These are phyloP conservation scores for Fraxinus platypoda DNA, from an alignment of 305 asterid genomes.

Conservation along the genomic window DNA sequence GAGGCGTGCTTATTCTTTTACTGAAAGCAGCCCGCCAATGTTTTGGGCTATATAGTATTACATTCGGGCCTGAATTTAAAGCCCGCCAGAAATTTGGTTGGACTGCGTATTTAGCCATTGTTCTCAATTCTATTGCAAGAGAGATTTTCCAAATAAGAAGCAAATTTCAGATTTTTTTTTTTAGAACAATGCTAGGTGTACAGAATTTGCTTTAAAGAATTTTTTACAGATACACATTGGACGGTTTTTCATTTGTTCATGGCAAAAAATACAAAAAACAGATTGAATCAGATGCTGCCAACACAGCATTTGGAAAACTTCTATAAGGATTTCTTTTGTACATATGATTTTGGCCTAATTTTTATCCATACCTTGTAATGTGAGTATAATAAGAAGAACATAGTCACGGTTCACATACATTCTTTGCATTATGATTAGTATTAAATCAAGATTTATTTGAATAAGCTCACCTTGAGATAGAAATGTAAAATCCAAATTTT, in stretches of 20 bases:
- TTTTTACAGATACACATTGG: too few species aligned
- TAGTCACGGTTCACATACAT: background rate
- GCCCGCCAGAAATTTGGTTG: background rate
- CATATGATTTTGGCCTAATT: background rate
- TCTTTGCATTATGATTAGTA: slow-evolving; percentile 21
- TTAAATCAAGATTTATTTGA: too few species aligned
- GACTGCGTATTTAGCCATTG: slow-evolving; percentile 14
- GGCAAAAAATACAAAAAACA: too few species aligned
- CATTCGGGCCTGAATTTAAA: slow-evolving; percentile 7
- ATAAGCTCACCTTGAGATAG: background rate
- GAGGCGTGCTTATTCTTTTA: slow-evolving; percentile 52
- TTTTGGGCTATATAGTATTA: background rate
- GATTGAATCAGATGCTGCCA: too few species aligned
- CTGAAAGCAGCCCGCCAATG: slow-evolving; percentile 51
- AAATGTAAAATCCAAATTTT: background rate
- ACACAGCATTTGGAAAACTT: too few species aligned
- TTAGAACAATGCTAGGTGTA: too few species aligned
- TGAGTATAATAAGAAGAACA: background rate
- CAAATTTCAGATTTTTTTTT: too few species aligned
- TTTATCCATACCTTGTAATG: slow-evolving; percentile 20
- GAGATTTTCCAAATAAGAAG: slow-evolving; percentile 28
- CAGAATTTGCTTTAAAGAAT: too few species aligned
- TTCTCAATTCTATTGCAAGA: background rate
- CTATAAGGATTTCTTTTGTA: too few species aligned
- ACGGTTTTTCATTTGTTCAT: too few species aligned